Conservation (phyloP, 768 basidiomycete species). For the Scleroderma bovista region DNA sequence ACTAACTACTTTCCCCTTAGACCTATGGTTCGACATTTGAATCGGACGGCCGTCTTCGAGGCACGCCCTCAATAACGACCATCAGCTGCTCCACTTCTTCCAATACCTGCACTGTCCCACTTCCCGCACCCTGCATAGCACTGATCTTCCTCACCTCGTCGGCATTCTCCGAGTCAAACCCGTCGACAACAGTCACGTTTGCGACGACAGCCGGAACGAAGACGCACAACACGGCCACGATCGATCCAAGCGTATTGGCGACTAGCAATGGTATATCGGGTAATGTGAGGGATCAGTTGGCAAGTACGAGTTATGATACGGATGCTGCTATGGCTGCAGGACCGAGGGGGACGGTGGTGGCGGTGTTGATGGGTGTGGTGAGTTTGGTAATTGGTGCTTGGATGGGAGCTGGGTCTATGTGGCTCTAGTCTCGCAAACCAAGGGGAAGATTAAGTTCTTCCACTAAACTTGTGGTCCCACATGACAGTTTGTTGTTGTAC, state of each 20-base stretch:
- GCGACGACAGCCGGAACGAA: slow-evolving; percentile 30
- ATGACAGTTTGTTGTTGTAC: too few species aligned
- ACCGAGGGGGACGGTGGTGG: too few species aligned
- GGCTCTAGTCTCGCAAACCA: neutral
- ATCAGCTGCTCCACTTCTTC: slow-evolving; percentile 14
- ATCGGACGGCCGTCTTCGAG: slow-evolving; percentile 23
- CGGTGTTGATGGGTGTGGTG: neutral
- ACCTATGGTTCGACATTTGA: slow-evolving; percentile 22
- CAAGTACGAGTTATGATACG: slow-evolving; percentile 20
- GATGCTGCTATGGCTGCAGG: too few species aligned
- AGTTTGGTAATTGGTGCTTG: neutral
- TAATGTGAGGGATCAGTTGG: slow-evolving; percentile 9
- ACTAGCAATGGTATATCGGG: slow-evolving; percentile 37
- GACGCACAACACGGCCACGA: slow-evolving; percentile 24
- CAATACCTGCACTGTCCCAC: slow-evolving; percentile 17
- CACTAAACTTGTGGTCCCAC: too few species aligned
- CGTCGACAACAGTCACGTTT: slow-evolving; percentile 18
- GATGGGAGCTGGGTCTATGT: neutral
- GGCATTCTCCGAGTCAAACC: slow-evolving; percentile 3
- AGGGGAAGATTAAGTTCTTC: too few species aligned
- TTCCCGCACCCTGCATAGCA: slow-evolving; percentile 26
- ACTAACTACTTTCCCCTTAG: slow-evolving; percentile 4
- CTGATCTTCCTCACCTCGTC: slow-evolving; percentile 19
- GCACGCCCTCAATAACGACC: slow-evolving; percentile 11
- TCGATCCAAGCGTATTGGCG: slow-evolving; percentile 31